phyloP scores from a whole-genome alignment of 257 asterid species.

The Solanum microdontum region DNA sequence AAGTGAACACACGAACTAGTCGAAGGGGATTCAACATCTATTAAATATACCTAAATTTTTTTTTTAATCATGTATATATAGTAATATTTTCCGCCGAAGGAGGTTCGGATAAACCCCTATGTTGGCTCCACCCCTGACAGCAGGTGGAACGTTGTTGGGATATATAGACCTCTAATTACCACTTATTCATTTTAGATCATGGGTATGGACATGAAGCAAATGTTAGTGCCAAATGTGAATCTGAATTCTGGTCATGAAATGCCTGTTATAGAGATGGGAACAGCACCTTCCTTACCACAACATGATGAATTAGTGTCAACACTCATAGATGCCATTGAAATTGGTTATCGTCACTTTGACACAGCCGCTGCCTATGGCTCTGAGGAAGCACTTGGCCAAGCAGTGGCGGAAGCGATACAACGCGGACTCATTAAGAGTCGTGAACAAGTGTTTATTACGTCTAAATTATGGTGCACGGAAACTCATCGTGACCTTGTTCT shows the following conservation, averaged over 20 bases:
- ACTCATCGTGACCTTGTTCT: slow-evolving; percentile 27
- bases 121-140: no score
- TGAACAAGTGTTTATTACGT: slow-evolving; percentile 31
- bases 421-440: not conserved
- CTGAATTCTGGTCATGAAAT: not conserved
- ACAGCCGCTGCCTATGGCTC: slow-evolving; percentile 35
- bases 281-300: slow-evolving; percentile 13
- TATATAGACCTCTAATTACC: no score
- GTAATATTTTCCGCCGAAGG: no score
- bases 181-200: not conserved
- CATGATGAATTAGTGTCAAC: slow-evolving; percentile 18
- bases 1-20: no score
- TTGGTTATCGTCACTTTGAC: slow-evolving; percentile 48
- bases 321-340: slow-evolving; percentile 20
- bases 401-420: slow-evolving; percentile 21
- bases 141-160: no score
- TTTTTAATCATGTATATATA: no score
- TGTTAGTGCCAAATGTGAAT: not conserved
- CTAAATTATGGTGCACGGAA: slow-evolving; percentile 26
- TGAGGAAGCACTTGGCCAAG: slow-evolving; percentile 36
- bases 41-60: no score
- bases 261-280: slow-evolving; percentile 1
- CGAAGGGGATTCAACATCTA: no score
- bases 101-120: no score
- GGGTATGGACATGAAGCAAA: not conserved